phyloP scores from a whole-genome alignment of 2,329 filamentous ascomycete species.

The Aureobasidium subglaciale region DNA sequence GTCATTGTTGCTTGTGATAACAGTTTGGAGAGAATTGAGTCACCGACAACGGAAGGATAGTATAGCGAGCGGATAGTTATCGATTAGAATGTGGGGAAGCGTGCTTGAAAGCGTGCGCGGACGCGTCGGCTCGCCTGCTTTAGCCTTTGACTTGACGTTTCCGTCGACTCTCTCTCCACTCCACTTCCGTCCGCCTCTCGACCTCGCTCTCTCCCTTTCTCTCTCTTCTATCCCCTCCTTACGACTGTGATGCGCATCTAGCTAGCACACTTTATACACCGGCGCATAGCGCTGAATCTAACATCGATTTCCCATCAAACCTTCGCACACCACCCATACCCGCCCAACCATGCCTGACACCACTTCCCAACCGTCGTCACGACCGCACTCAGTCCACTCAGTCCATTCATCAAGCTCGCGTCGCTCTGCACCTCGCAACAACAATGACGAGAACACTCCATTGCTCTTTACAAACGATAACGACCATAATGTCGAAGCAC shows the following conservation, averaged over 20 bases:
- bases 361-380: slow-evolving; percentile 24
- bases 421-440: slow-evolving; percentile 27
- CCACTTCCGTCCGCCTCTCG: not conserved
- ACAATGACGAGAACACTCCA: slow-evolving; percentile 35
- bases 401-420: slow-evolving; percentile 20
- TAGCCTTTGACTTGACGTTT: not conserved
- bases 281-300: not conserved
- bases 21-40: not conserved
- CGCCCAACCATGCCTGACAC: not conserved
- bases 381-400: slow-evolving; percentile 29
- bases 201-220: not conserved
- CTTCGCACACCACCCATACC: too few species aligned
- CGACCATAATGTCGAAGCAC: slow-evolving; percentile 16
- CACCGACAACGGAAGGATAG: not conserved
- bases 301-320: not conserved
- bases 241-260: not conserved
- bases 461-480: slow-evolving; percentile 27
- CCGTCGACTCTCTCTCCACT: not conserved
- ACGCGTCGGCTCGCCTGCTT: slow-evolving; percentile 3
- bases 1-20: slow-evolving; percentile 8
- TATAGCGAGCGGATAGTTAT: not conserved
- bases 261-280: not conserved
- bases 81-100: not conserved
- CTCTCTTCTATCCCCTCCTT: not conserved
- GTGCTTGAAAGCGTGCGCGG: not conserved